Conservation (phyloP, 345 rosid species). For the Melastoma malabathricum region DNA sequence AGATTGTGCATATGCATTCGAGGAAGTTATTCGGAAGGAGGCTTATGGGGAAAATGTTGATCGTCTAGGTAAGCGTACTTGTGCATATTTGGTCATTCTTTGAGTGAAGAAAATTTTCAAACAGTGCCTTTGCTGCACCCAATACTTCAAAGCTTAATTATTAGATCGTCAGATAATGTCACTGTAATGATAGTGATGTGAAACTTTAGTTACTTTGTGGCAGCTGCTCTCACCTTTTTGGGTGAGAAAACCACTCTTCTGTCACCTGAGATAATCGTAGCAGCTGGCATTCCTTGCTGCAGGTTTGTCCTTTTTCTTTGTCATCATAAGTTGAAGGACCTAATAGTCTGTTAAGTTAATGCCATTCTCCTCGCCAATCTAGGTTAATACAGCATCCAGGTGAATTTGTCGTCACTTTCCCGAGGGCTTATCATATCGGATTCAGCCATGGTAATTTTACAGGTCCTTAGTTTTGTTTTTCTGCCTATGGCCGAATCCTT, state of each 20-base stretch:
- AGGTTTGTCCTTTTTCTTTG: conserved; percentile 38
- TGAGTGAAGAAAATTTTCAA: too few species aligned
- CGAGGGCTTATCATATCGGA: conserved; percentile 97
- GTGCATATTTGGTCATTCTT: not conserved
- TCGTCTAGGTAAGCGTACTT: conserved; percentile 46
- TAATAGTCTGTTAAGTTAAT: too few species aligned
- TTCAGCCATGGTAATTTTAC: conserved; percentile 95
- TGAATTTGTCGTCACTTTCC: conserved; percentile 99
- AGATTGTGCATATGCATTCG: conserved; percentile 78
- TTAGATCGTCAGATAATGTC: too few species aligned
- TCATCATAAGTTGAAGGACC: conserved; percentile 3
- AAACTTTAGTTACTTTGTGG: conserved; percentile 13
- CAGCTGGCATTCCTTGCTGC: conserved; percentile 91
- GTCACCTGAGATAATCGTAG: conserved; percentile 71
- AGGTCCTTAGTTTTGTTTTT: conserved; percentile 7
- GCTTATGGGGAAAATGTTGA: conserved; percentile 77
- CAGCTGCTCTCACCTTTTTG: conserved; percentile 76
- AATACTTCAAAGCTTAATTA: too few species aligned
- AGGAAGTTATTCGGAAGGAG: conserved; percentile 68
- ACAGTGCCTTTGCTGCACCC: too few species aligned
- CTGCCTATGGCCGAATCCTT: not conserved
- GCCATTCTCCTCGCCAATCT: conserved; percentile 7
- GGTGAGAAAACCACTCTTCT: conserved; percentile 99
- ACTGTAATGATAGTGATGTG: too few species aligned
- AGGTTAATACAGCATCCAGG: conserved; percentile 98